Evolutionary conservation across 2,329 filamentous ascomycete genomes (phyloP), one percentile per base, ranked within the genome.

Genomic region (Coleophoma crateriformis): DNA sequence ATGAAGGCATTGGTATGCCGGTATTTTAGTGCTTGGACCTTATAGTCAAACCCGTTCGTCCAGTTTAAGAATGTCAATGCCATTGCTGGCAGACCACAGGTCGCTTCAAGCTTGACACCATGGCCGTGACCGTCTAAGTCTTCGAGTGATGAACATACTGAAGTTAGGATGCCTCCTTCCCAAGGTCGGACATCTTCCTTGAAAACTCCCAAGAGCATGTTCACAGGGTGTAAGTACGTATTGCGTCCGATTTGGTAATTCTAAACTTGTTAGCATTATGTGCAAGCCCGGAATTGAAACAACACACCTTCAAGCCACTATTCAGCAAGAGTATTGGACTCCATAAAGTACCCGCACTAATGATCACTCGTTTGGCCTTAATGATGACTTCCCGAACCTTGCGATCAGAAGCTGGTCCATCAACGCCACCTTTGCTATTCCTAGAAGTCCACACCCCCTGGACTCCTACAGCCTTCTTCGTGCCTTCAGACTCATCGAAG

Each of bases 231-330:
- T 1, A 96, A 67, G 60, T 94, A 76, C 3, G 96, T 78, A 60
- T 96, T 88, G 7, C 77, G 79, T 22, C 92, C 92, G 54, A 96
- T 85, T 50, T 96, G 84, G 4, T 76, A 76, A 64, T 95, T 96
- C 72, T 64, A 46, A 19, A 40, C 59, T 38, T 59, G 54, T 6
- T 32, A 39, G 12, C 15, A 3, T n/a, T 43, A 15, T 44, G 15
- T 15, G 12, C 22, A n/a, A 7, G 14, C n/a, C 12, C 20, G 17
- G 14, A 11, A 3, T 13, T 14, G 13, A 14, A 20, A 12, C 11
- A 33, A 51, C 54, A 47, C 33, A 83, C 82, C 64, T 79, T 84
- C 45, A 96, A 67, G 2, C 90, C 90, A 52, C 90, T 95, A 45
- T 85, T 85, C 56, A 84, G 71, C 40, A 97, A 73, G 2, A 96